These are phyloP conservation scores for Komagataella pseudopastoris DNA, from an alignment of 805 yeast species.

Conservation along the genomic window DNA sequence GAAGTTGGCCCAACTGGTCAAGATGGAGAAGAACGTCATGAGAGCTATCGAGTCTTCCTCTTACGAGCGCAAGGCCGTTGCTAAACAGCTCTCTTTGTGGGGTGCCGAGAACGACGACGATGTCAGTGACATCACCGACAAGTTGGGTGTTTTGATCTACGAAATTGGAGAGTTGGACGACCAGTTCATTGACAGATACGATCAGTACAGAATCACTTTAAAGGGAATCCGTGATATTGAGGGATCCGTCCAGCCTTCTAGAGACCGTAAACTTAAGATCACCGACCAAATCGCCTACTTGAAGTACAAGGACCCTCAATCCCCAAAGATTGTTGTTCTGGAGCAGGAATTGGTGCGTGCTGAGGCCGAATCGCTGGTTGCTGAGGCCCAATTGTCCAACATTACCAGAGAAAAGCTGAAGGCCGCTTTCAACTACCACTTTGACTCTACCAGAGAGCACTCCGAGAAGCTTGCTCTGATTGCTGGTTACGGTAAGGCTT, in stretches of 20 bases:
- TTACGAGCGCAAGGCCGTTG: constrained; percentile 68
- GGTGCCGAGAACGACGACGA: constrained; percentile 82
- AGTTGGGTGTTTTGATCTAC: constrained; percentile 68
- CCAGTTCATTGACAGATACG: constrained; percentile 76
- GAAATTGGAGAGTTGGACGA: constrained; percentile 83
- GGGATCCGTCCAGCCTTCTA: constrained; percentile 76
- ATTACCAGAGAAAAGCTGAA: constrained; percentile 80
- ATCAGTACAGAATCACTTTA: constrained; percentile 73
- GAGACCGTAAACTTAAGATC: constrained; percentile 77
- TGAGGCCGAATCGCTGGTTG: constrained; percentile 83
- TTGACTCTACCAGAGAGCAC: constrained; percentile 75
- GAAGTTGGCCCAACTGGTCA: constrained; percentile 60
- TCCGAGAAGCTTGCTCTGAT: constrained; percentile 78
- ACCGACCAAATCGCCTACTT: constrained; percentile 76
- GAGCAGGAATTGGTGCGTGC: constrained; percentile 88
- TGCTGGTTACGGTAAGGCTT: constrained; percentile 84
- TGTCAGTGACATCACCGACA: constrained; percentile 77
- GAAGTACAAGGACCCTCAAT: constrained; percentile 77
- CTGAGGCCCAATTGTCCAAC: constrained; percentile 83
- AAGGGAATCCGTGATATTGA: constrained; percentile 77
- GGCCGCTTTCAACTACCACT: constrained; percentile 74
- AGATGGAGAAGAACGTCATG: constrained; percentile 73
- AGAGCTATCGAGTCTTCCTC: constrained; percentile 68
- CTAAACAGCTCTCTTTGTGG: constrained; percentile 75
- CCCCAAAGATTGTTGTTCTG: constrained; percentile 66